Percentiles rank a stretch among this genome's conserved stretches.
Evolutionary conservation across 768 basidiomycete genomes (phyloP).

Genomic region (Trametes elegans): DNA sequence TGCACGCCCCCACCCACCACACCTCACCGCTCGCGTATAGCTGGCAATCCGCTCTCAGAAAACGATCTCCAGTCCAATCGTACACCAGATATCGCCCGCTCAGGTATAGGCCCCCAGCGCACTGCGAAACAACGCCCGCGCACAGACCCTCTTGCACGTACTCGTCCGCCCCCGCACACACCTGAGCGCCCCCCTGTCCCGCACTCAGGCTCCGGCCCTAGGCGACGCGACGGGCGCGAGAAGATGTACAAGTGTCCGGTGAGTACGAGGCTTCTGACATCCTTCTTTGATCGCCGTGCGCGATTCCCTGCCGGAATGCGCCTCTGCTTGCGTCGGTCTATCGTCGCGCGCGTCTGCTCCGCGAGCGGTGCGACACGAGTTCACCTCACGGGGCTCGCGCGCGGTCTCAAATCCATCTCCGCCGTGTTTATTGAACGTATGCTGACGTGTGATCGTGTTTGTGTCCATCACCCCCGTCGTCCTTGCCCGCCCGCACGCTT

Average conservation of each 20-base stretch:
- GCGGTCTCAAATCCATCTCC: background rate
- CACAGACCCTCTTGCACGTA: slow-evolving; percentile 6
- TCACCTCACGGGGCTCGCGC: background rate
- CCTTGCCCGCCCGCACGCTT: background rate
- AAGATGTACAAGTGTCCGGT: slow-evolving; percentile 51
- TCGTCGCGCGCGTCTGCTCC: background rate
- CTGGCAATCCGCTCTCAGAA: background rate
- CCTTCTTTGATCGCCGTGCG: background rate
- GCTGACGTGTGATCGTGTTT: slow-evolving; percentile 1
- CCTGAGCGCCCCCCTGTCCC: background rate
- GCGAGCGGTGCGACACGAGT: background rate
- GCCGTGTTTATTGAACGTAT: background rate
- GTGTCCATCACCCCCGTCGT: background rate
- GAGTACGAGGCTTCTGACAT: slow-evolving; percentile 23
- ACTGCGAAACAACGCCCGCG: background rate
- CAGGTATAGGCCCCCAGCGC: background rate
- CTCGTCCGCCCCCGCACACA: slow-evolving; percentile 12
- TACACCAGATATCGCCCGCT: background rate
- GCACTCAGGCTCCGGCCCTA: background rate
- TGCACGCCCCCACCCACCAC: background rate
- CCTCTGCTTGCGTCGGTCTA: background rate
- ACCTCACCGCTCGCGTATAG: background rate
- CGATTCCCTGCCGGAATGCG: background rate
- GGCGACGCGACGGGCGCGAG: slow-evolving; percentile 32
- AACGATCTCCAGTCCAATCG: background rate